These are phyloP conservation scores for Monosporascus sp. DNA, from an alignment of 2,329 filamentous ascomycete species.

Conservation along the genomic window DNA sequence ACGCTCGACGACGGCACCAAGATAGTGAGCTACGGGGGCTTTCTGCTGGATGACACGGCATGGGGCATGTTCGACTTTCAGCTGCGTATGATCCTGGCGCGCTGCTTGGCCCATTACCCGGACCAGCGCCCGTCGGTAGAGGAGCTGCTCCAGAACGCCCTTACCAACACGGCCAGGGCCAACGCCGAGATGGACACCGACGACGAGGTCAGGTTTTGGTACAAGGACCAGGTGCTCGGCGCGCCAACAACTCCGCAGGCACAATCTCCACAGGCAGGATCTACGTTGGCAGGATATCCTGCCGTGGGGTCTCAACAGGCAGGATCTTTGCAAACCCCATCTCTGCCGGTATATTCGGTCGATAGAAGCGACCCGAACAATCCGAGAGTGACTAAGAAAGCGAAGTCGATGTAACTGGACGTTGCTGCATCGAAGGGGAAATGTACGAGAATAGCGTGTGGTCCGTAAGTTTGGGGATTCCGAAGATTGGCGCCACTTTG, in stretches of 20 bases:
- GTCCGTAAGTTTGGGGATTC: no score
- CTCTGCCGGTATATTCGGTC: no score
- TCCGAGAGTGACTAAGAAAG: no score
- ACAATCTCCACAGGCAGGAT: no score
- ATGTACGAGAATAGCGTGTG: no score
- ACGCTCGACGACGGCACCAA: neutral
- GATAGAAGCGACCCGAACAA: no score
- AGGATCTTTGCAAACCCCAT: no score
- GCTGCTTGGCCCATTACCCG: neutral
- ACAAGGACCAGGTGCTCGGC: neutral
- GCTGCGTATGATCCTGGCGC: neutral
- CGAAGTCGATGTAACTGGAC: no score
- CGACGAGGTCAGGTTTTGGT: neutral
- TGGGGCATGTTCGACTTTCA: neutral
- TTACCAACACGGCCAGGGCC: neutral
- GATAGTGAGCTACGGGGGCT: neutral
- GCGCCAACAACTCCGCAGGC: neutral
- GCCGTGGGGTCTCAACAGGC: no score
- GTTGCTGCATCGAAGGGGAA: no score
- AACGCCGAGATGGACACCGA: neutral
- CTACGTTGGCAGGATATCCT: no score
- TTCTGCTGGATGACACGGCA: neutral
- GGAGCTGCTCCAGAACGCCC: neutral
- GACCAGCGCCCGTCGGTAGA: neutral
- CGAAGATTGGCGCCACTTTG: no score